Evolutionary conservation across 2,329 filamentous ascomycete species (phyloP).

Genomic region (Exserohilum rostratum): DNA sequence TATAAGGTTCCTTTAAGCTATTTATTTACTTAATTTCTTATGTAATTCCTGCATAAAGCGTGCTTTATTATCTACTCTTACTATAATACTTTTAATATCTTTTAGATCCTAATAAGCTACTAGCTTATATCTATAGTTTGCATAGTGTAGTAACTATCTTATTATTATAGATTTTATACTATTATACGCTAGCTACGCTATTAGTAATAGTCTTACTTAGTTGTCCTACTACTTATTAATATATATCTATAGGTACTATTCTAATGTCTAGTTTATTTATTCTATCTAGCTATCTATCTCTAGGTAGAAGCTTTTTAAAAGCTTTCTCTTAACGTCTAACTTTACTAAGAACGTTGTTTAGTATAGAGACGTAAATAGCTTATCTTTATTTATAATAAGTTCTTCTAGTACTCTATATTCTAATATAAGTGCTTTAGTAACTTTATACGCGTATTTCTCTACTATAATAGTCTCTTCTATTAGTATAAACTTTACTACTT

Average conservation of each 20-base stretch:
- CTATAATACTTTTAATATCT: neutral
- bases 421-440: neutral
- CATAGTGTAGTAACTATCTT: neutral
- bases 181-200: neutral
- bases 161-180: neutral
- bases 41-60: neutral
- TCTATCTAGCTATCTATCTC: neutral
- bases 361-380: conserved; percentile 1
- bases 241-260: neutral
- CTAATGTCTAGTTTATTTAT: neutral
- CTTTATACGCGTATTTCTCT: neutral
- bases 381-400: neutral
- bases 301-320: neutral
- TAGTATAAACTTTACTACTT: neutral
- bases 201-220: neutral
- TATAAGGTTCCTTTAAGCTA: neutral
- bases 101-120: neutral
- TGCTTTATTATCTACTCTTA: neutral
- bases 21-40: neutral
- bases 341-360: neutral
- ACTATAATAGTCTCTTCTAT: neutral
- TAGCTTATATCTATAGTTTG: neutral
- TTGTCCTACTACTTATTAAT: neutral
- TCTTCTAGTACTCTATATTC: neutral
- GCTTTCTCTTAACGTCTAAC: neutral